Evolutionary conservation across 2,329 filamentous ascomycete species (phyloP), one percentile per base, ranked within the genome.

Genomic region (Sporothrix schenckii): DNA sequence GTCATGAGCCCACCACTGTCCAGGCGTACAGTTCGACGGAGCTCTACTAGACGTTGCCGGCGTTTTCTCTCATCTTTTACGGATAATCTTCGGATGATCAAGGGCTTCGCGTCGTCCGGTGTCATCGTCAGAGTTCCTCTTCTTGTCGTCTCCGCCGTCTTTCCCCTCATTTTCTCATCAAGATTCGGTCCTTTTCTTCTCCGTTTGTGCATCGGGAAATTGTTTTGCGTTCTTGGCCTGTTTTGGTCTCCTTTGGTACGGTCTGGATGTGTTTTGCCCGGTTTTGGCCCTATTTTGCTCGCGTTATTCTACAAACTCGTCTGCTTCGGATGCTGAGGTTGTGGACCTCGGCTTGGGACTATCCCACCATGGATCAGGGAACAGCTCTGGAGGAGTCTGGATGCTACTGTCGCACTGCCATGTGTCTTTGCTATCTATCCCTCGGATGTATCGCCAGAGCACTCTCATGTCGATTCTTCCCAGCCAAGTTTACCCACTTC

Each of bases 151-250:
- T 52, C 50, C 10, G 16, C 34, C 27, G 27, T 44, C 16, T n/a
- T 60, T 60, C 41, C 56, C 56, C 56, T 61, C 56, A 61, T 44
- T 44, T n/a, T 61, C n/a, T 39, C 24, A 16, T 3, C 34, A 9
- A 61, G 34, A 61, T 21, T 61, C 56, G 56, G 56, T 44, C 56
- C 56, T 61, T 61, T 61, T 21, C 56, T 7, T 34, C 5, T 34
- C 34, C 30, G 4, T 5, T 34, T 34, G 39, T 44, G 34, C 56
- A 24, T 44, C 56, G 56, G 56, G 41, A 4, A 44, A 44, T 60
- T 44, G 34, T 44, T 60, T 24, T 60, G 21, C 14, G 47, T 50
- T 58, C 16, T 39, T 58, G 27, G 30, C 41, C 16, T 39, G 30
- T 60, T n/a, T 21, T 39, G 27, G 16, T 58, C 16, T 39, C n/a